Conservation (phyloP, 208 protist species). For the Herpetomonas tarakana region DNA sequence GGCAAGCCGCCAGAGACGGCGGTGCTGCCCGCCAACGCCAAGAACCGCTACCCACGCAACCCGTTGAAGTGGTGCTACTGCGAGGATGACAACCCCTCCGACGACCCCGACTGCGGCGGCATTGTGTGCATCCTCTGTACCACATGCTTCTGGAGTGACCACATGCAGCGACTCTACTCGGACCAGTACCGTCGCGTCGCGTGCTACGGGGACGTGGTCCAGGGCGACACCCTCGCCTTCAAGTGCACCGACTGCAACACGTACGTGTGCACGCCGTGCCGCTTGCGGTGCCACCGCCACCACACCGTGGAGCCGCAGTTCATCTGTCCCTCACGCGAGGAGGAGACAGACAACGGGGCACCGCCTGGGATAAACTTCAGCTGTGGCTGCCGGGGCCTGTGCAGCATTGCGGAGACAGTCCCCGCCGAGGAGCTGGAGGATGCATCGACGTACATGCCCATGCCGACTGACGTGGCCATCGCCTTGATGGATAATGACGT, state of each 20-base stretch:
- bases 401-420: constrained; percentile 50
- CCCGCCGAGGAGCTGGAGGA: constrained; percentile 40
- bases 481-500: constrained; percentile 78
- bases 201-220: constrained; percentile 79
- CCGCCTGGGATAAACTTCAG: constrained; percentile 50
- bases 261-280: constrained; percentile 72
- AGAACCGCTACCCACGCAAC: constrained; percentile 78
- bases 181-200: constrained; percentile 52
- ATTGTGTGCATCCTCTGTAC: constrained; percentile 78
- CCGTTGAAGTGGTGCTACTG: constrained; percentile 79
- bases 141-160: constrained; percentile 75
- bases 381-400: constrained; percentile 74
- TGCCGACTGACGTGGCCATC: constrained; percentile 33
- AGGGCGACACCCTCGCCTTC: constrained; percentile 67
- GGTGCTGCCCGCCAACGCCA: constrained; percentile 51
- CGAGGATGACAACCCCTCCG: constrained; percentile 40
- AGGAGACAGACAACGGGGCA: constrained; percentile 47
- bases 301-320: constrained; percentile 43
- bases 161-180: constrained; percentile 60
- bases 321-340: constrained; percentile 29
- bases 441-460: constrained; percentile 20
- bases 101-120: constrained; percentile 64
- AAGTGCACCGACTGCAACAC: constrained; percentile 66
- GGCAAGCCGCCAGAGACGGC: constrained; percentile 34
- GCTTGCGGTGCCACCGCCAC: constrained; percentile 78